Evolutionary conservation across 2,329 filamentous ascomycete genomes (phyloP), one percentile per base, ranked within the genome.

Genomic region (Aaosphaeria arxii): DNA sequence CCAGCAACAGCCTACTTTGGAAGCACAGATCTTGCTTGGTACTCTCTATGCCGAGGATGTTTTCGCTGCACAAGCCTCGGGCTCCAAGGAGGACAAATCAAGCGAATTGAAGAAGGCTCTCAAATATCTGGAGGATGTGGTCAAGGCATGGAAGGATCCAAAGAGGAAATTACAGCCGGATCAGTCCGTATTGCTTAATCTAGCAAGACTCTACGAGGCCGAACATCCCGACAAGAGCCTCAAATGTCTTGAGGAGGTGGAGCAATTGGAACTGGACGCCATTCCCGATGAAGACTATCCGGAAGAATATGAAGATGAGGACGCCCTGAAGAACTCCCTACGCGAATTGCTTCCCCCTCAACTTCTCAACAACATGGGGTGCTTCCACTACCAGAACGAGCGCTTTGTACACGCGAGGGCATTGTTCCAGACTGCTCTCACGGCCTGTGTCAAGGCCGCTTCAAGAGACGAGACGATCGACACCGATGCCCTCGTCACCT

Each of bases 301-400:
- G 45, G 82, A 87, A 49, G 78, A 56, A 28, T 45, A 70, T 11
- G 66, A 69, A 35, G 61, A 64, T 38, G 61, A 65, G 33, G 41
- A 76, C 3, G 79, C 82, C 30, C 72, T 82, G 48, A 81, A 81
- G 47, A 75, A 76, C 24, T 77, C 79, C 11, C 77, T 95, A 30
- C 85, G 91, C 46, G 88, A 91, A 64, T 79, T 87, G 49, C 76
- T 99, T 1, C 89, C 91, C 1, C 94, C 94, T 4, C 91, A 96
- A 63, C 78, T 97, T 2, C 80, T 99, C 40, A 99, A 97, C 77
- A 99, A 99, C 67, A 95, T 97, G 66, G 94, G 89, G 5, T 96
- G 91, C 70, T 97, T 97, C 72, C 84, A 95, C 58, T 96, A 90
- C 57, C 91, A 96, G 65, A 81, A 85, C 2, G 91, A 95, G 60